These are phyloP conservation scores for Amauroascus verrucosus DNA, from an alignment of 2,329 filamentous ascomycete genomes.

Conservation along the genomic window DNA sequence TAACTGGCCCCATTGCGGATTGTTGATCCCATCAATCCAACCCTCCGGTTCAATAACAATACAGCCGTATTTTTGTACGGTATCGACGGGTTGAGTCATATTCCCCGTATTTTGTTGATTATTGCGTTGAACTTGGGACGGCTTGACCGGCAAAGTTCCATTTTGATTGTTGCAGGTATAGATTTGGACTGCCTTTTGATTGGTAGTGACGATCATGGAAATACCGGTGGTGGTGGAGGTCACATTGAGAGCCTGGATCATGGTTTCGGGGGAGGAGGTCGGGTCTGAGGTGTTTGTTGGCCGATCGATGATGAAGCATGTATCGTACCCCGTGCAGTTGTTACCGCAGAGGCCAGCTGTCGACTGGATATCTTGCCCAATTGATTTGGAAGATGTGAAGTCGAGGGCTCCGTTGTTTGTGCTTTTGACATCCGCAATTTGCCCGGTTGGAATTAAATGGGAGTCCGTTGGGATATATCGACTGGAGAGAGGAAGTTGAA, in stretches of 20 bases:
- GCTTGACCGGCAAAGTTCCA: conserved; percentile 44
- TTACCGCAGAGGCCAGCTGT: conserved; percentile 65
- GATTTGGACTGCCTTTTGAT: conserved; percentile 81
- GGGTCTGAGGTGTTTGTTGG: conserved; percentile 22
- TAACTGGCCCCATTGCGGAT: conserved; percentile 70
- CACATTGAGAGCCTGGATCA: conserved; percentile 50
- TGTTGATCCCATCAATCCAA: conserved; percentile 88
- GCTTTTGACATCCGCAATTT: conserved; percentile 66
- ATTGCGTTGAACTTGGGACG: conserved; percentile 40
- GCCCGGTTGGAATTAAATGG: conserved; percentile 64
- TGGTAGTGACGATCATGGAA: conserved; percentile 65
- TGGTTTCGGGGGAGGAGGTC: conserved; percentile 26
- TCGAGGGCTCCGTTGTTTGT: conserved; percentile 43
- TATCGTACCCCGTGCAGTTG: conserved; percentile 76
- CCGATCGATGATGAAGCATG: conserved; percentile 41
- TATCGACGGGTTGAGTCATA: conserved; percentile 30
- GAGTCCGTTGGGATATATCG: conserved; percentile 42
- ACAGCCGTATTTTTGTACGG: conserved; percentile 62
- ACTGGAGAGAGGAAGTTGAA: conserved; percentile 38
- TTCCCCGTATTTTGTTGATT: conserved; percentile 45
- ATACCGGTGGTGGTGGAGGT: conserved; percentile 64
- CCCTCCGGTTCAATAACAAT: conserved; percentile 86
- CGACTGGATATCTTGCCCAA: conserved; percentile 58
- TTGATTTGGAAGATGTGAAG: conserved; percentile 69
- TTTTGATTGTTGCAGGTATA: conserved; percentile 74